Evolutionary conservation across 2,329 filamentous ascomycete species (phyloP).

Genomic region (Botrytis aclada): DNA sequence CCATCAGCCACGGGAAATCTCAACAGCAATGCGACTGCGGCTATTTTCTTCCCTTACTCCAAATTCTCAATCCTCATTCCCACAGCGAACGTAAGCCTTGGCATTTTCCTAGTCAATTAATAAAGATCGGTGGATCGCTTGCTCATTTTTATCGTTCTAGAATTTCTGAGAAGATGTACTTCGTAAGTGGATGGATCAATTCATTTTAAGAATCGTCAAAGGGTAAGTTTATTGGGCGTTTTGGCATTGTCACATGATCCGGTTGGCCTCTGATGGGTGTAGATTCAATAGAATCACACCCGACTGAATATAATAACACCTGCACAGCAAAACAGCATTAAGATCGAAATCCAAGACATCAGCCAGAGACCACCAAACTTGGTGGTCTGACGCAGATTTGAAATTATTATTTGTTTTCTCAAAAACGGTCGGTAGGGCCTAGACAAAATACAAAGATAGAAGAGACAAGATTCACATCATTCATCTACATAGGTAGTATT

Average conservation of each 20-base stretch:
- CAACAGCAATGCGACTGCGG: background rate
- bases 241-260: background rate
- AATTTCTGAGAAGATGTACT: background rate
- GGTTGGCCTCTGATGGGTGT: too few relatives aligned
- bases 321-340: background rate
- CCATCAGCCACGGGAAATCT: background rate
- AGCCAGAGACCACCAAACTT: background rate
- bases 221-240: background rate
- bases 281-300: background rate
- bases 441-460: background rate
- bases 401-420: background rate
- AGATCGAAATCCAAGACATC: background rate
- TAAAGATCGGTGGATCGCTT: background rate
- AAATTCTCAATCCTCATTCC: background rate
- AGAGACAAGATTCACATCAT: background rate
- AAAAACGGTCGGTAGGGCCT: background rate
- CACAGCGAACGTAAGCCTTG: background rate
- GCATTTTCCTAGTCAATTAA: background rate
- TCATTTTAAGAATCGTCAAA: background rate
- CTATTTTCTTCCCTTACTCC: background rate
- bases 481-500: background rate
- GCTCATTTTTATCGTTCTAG: background rate
- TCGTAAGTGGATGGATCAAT: background rate
- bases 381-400: background rate
- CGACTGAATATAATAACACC: background rate